Base-by-base conservation (phyloP, 345 rosid species). In the Salix udensis region DNA sequence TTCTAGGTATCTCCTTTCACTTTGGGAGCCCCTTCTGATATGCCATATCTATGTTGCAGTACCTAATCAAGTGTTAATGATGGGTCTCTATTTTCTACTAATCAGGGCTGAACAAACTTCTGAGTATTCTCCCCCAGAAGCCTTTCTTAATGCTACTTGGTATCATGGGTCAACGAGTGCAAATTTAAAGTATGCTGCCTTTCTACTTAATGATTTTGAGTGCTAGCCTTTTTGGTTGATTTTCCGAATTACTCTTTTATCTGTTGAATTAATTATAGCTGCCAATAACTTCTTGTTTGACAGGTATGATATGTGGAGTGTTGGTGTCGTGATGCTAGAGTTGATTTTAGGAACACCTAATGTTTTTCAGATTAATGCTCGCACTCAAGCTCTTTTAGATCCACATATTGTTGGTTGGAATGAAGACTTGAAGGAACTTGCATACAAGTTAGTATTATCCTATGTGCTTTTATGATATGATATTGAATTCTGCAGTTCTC, bases 221-320 rank as follows among this genome's bases (percentile, higher is more conserved):
- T 44, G 48, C 48, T 73, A 50, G 21, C 42, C 10, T 50, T 68
- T 24, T 55, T 73, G 31, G 10, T 21, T 26, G 1, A 13, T 55
- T 7, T 70, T 34, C n/a, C 23, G 9, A 62, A 7, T 2, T 7
- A 44, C 48, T 30, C 28, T 72, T 61, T 39, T 52, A 40, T 68
- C 2, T 64, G 52, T 77, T 8, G 16, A 30, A 24, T 55, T 65
- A 44, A 28, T 65, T 46, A 50, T 73, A 61, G 44, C 75, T 73
- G 23, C 42, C 62, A 23, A 28, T 58, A 14, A 28, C 60, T 37
- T 65, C 69, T 62, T 60, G 40, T 66, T 72, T 80, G 70, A 81
- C 84, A 92, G 97, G 84, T 92, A 92, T 70, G 98, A 94, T 80
- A 90, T 92, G 94, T 94, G 98, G 98, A 89, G 98, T 75, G 94